These are phyloP conservation scores for Stramenopiles sp. DNA, from an alignment of 352 stramenopile species.

Conservation along the genomic window DNA sequence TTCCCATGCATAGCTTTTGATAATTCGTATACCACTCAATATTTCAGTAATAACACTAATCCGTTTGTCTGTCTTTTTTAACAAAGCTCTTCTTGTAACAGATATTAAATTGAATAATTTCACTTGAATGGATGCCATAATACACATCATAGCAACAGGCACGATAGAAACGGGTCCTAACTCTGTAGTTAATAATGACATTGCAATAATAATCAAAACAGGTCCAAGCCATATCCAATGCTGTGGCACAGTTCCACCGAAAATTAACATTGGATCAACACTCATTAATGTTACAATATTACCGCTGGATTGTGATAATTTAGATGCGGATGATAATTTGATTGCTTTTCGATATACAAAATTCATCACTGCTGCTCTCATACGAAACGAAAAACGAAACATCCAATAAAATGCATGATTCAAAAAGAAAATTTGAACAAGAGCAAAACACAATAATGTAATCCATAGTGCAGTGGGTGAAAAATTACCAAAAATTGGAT, in stretches of 20 bases:
- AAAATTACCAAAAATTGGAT: too few relatives aligned
- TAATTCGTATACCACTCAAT: constrained; percentile 58
- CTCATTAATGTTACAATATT: not conserved
- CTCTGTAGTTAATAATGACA: constrained; percentile 31
- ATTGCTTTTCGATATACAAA: not conserved
- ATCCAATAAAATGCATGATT: not conserved
- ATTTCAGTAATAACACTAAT: constrained; percentile 27
- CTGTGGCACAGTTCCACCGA: constrained; percentile 12
- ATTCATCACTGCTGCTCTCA: not conserved
- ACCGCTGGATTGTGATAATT: not conserved
- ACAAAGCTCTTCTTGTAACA: not conserved
- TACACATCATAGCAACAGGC: constrained; percentile 22
- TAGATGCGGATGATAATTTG: not conserved
- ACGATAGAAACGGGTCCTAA: constrained; percentile 32
- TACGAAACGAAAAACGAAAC: not conserved
- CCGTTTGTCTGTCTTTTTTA: not conserved
- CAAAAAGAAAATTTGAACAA: not conserved
- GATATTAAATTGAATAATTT: not conserved
- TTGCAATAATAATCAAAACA: constrained; percentile 32
- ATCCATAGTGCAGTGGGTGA: too few relatives aligned
- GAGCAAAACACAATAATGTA: too few relatives aligned
- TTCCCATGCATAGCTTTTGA: constrained; percentile 85
- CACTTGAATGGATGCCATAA: not conserved
- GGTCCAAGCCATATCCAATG: constrained; percentile 32
- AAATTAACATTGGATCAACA: not conserved